Base-by-base conservation (phyloP, 177 flowering plant genomes). In the Vitis hybrid region DNA sequence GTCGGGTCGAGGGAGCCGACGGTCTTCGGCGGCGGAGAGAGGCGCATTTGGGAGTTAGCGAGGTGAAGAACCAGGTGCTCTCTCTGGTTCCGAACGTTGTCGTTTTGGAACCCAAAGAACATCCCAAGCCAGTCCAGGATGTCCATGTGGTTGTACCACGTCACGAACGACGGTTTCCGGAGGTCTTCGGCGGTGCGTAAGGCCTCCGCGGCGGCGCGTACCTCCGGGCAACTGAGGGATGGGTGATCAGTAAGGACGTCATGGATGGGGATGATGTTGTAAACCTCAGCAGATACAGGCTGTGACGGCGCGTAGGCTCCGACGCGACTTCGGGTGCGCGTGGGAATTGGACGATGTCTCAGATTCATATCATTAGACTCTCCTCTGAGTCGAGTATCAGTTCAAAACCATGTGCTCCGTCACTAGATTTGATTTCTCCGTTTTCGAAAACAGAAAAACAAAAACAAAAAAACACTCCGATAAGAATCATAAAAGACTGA, bases 21-120 rank as follows among this genome's bases (percentile, higher is more conserved):
- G 64, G 63, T 18, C 2, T 69, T 72, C 1, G 95, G 92, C 10
- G 90, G 87, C 1, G 87, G 85, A 2, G 74, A 79, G 59, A 89
- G 85, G 48, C 93, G 88, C 97, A 94, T 94, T 81, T 92, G 98
- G 31, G 89, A 75, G 77, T 94, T 94, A 45, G 98, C 90, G 18
- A 94, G 78, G 80, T 90, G 97, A 57, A 94, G 93, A 3, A 94
- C 95, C 53, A 94, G 74, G 72, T 94, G 93, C 77, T 94, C 97
- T 63, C 98, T 61, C 74, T 94, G 98, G 83, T 94, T 92, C 65
- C 89, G 76, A 1, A 92, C 90, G 86, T 85, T 94, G 75, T 87
- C 93, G 8, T 12, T 31, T 62, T 94, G 98, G 74, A 94, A 94
- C 7, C 98, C 93, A 69, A 94, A 94, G 78, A 82, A 81, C 48